A percentile compares a stretch with the other conserved stretches of the same genome.
phyloP scores from a whole-genome alignment of 331 rosid genomes.

The Quercus lobata region DNA sequence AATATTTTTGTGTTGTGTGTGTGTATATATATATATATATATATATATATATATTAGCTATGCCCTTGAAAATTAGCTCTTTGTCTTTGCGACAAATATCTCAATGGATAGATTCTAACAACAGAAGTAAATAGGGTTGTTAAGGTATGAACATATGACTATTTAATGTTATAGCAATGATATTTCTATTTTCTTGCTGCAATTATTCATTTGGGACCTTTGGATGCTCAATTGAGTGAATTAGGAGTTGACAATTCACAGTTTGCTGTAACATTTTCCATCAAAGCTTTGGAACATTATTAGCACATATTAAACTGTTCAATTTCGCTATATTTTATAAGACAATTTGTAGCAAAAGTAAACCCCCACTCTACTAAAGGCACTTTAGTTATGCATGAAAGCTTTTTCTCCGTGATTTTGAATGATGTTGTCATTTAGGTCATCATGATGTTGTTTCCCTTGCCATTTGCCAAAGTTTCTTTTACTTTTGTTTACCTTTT shows the following conservation, averaged over 20 bases:
- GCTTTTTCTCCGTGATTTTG: conserved; percentile 11
- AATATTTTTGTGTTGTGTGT: too few relatives aligned
- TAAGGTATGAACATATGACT: background rate
- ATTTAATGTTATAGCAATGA: background rate
- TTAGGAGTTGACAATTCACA: background rate
- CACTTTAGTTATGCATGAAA: conserved; percentile 16
- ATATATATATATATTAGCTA: too few relatives aligned
- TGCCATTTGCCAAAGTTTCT: conserved; percentile 38
- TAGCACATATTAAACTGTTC: conserved; percentile 5
- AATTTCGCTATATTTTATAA: background rate
- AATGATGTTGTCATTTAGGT: conserved; percentile 49
- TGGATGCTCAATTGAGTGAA: background rate
- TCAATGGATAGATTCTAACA: background rate
- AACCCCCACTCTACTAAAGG: conserved; percentile 19
- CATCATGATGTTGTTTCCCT: conserved; percentile 28
- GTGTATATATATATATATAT: too few relatives aligned
- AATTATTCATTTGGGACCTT: background rate
- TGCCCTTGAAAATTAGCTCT: too few relatives aligned
- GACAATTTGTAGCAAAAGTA: background rate
- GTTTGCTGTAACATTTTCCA: background rate
- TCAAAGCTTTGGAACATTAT: background rate
- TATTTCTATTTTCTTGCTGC: background rate
- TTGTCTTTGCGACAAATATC: too few relatives aligned
- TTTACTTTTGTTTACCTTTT: conserved; percentile 28
- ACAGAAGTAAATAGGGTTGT: background rate